Evolutionary conservation across 208 protist genomes (phyloP).

Genomic region (Pavlovales sp.): DNA sequence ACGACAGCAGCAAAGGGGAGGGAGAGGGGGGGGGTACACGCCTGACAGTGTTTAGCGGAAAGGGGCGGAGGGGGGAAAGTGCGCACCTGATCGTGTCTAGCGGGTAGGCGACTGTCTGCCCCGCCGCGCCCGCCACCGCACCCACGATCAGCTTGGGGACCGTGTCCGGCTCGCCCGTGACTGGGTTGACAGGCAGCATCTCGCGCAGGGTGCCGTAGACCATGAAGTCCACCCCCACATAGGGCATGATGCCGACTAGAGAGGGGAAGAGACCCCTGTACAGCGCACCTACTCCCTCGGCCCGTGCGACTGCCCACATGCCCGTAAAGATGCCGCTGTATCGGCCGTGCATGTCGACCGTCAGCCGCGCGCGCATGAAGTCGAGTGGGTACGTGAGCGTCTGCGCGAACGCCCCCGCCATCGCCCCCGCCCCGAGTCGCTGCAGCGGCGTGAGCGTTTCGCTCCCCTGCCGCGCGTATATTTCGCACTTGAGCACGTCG

Average conservation of each 20-base stretch:
- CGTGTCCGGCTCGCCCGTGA: background rate
- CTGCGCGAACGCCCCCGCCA: background rate
- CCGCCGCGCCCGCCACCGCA: background rate
- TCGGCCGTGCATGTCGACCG: background rate
- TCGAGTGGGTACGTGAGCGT: slow-evolving; percentile 18
- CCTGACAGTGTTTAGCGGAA: no score
- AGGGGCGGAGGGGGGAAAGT: no score
- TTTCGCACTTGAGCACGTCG: slow-evolving; percentile 6
- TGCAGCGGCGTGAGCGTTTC: background rate
- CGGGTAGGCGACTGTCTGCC: background rate
- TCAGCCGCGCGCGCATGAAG: slow-evolving; percentile 1
- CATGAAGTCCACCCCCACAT: slow-evolving; percentile 32
- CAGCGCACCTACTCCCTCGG: background rate
- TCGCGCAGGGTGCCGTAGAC: slow-evolving; percentile 21
- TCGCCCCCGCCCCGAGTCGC: background rate
- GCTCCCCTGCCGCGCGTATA: background rate
- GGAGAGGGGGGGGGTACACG: no score
- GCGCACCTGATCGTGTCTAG: background rate
- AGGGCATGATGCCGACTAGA: slow-evolving; percentile 2
- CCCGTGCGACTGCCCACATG: background rate
- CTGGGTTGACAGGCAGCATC: background rate
- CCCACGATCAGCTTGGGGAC: background rate
- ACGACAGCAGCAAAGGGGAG: no score
- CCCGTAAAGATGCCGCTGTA: background rate
- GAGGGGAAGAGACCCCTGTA: slow-evolving; percentile 1